Percentiles rank a stretch among this genome's conserved stretches.
These are phyloP conservation scores for Pelargonium nanum DNA, from an alignment of 345 rosid species.

Conservation along the genomic window DNA sequence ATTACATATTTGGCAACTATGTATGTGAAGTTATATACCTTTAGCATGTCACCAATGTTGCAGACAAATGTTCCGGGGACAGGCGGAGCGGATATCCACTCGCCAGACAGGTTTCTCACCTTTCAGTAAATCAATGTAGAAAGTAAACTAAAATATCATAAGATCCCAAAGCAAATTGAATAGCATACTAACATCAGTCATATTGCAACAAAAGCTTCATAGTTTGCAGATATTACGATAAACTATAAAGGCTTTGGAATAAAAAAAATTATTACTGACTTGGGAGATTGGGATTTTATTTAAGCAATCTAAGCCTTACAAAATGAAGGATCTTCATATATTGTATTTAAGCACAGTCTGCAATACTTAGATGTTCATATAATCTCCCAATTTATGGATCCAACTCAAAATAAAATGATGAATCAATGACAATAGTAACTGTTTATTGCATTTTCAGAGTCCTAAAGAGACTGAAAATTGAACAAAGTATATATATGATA, in stretches of 20 bases:
- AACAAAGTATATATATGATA: not conserved
- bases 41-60: conserved; percentile 91
- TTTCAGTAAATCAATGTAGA: conserved; percentile 18
- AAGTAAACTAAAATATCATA: not conserved
- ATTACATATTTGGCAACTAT: not conserved
- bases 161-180: not conserved
- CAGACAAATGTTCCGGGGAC: conserved; percentile 76
- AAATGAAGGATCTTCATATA: too few relatives aligned
- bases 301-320: not conserved
- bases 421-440: not conserved
- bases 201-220: too few relatives aligned
- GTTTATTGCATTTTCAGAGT: not conserved
- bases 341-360: not conserved
- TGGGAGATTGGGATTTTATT: not conserved
- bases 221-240: too few relatives aligned
- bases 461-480: not conserved
- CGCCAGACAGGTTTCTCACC: conserved; percentile 70
- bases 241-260: too few relatives aligned
- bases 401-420: not conserved
- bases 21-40: conserved; percentile 28
- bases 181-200: too few relatives aligned
- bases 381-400: not conserved
- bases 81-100: conserved; percentile 86
- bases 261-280: too few relatives aligned
- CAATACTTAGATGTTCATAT: not conserved